A percentile compares a stretch with the other conserved stretches of the same genome.
phyloP scores from a whole-genome alignment of 805 yeast genomes.

The Groenewaldozyma tartarivorans region DNA sequence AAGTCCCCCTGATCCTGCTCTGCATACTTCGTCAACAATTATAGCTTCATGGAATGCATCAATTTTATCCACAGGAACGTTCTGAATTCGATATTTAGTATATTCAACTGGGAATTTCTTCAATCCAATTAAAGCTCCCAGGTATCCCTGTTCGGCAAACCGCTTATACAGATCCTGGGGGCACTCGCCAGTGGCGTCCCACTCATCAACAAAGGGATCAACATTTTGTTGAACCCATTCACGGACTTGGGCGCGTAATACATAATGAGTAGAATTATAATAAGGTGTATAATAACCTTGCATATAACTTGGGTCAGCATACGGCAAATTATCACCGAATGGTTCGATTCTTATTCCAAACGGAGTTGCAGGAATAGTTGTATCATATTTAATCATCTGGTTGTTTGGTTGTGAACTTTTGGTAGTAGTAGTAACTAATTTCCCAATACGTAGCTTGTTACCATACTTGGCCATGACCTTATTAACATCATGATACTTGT shows the following conservation, averaged over 20 bases:
- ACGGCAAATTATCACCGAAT: slow-evolving; percentile 28
- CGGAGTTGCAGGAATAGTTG: background rate
- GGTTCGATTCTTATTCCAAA: slow-evolving; percentile 11
- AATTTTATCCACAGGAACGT: slow-evolving; percentile 30
- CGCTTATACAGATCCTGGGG: slow-evolving; percentile 25
- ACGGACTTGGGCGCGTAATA: slow-evolving; percentile 32
- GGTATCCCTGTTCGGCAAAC: slow-evolving; percentile 32
- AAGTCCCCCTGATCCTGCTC: slow-evolving; percentile 34
- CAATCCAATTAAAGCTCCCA: slow-evolving; percentile 31
- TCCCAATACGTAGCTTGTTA: slow-evolving; percentile 26
- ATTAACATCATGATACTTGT: slow-evolving; percentile 35
- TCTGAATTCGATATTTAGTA: slow-evolving; percentile 26
- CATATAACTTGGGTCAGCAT: slow-evolving; percentile 32
- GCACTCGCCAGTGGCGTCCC: slow-evolving; percentile 32
- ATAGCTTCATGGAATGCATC: slow-evolving; percentile 33
- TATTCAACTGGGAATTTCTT: slow-evolving; percentile 29
- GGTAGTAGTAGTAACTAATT: slow-evolving; percentile 12
- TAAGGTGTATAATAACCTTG: slow-evolving; percentile 32
- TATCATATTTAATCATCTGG: too few relatives aligned
- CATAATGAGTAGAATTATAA: slow-evolving; percentile 32
- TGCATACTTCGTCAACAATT: slow-evolving; percentile 30
- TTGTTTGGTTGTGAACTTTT: background rate
- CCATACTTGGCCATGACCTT: slow-evolving; percentile 28
- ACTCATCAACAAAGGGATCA: slow-evolving; percentile 33
- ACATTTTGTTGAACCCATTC: slow-evolving; percentile 30